phyloP scores from a whole-genome alignment of 768 basidiomycete genomes.

The Leccinum boreale region DNA sequence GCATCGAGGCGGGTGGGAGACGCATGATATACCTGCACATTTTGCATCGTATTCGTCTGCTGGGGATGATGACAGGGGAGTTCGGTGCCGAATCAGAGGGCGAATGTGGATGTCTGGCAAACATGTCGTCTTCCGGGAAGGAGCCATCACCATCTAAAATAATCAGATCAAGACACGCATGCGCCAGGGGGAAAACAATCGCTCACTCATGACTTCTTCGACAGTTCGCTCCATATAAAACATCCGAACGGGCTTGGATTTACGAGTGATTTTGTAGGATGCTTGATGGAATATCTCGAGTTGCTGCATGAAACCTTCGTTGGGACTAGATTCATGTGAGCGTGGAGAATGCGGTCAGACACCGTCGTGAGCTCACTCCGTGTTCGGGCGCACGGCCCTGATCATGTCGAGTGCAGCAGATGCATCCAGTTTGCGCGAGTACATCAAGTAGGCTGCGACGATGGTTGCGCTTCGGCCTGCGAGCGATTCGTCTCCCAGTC shows the following conservation, averaged over 20 bases:
- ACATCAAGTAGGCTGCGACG: constrained; percentile 88
- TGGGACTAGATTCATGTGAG: constrained; percentile 56
- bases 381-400: constrained; percentile 56
- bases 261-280: constrained; percentile 60
- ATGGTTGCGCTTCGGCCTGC: constrained; percentile 82
- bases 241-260: constrained; percentile 69
- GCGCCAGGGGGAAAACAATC: background rate
- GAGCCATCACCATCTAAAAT: constrained; percentile 71
- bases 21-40: constrained; percentile 68
- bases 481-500: constrained; percentile 4
- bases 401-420: constrained; percentile 68
- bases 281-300: constrained; percentile 77
- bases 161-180: constrained; percentile 5
- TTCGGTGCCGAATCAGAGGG: constrained; percentile 58
- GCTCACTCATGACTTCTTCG: constrained; percentile 76
- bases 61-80: constrained; percentile 53
- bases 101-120: constrained; percentile 68
- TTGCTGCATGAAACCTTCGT: constrained; percentile 76
- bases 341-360: background rate
- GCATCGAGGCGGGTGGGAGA: background rate
- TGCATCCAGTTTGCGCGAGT: constrained; percentile 53
- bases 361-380: constrained; percentile 54
- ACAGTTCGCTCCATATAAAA: constrained; percentile 80
- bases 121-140: constrained; percentile 63
- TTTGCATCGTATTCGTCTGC: constrained; percentile 81